phyloP scores from a whole-genome alignment of 2,329 filamentous ascomycete species.

The Diaporthe sp. region DNA sequence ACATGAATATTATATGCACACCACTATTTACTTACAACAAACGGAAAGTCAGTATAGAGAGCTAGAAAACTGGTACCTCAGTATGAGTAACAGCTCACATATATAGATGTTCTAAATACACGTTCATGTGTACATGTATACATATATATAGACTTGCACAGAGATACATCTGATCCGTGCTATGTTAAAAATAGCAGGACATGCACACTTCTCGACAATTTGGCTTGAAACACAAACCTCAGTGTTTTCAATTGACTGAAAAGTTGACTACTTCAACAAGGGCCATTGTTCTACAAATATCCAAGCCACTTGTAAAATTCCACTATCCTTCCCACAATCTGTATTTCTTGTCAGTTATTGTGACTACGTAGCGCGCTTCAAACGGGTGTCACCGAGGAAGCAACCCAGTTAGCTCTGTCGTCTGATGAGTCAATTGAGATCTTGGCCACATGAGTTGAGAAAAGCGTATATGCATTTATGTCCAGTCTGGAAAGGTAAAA shows the following conservation, averaged over 20 bases:
- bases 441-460: not conserved
- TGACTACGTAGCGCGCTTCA: not conserved
- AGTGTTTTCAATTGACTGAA: no score
- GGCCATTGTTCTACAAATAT: no score
- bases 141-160: no score
- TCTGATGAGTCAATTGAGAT: no score
- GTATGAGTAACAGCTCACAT: not conserved
- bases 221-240: no score
- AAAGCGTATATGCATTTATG: constrained; percentile 22
- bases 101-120: not conserved
- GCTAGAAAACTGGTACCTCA: not conserved
- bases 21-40: not conserved
- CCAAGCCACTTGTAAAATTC: not conserved
- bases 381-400: not conserved
- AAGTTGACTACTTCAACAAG: no score
- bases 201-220: no score
- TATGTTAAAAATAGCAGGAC: no score
- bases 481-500: not conserved
- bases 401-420: not conserved
- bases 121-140: no score
- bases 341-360: not conserved
- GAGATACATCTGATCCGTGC: no score
- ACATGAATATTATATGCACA: not conserved
- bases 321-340: not conserved
- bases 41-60: not conserved